Base-by-base conservation (phyloP, 441 rosid genomes). In the Biscutella laevigata region DNA sequence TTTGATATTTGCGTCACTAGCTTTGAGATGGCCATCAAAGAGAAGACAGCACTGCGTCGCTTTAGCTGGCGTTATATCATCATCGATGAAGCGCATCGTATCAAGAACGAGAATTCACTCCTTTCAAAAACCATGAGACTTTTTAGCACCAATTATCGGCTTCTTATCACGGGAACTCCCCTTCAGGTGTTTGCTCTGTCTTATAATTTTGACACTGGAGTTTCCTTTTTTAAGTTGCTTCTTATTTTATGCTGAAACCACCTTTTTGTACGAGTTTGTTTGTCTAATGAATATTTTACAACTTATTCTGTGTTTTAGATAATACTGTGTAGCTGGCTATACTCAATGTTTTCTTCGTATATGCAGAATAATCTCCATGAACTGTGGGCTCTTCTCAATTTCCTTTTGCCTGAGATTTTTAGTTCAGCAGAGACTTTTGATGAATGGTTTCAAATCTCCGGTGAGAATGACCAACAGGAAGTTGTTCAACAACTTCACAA, bases 381-480 rank as follows among this genome's bases (percentile, higher is more conserved):
- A 62, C 73, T 94, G 52, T 94, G 97, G 99, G 75, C 99, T 53
- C 99, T 94, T 66, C 95, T 94, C 27, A 94, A 94, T 82, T 94
- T 94, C 59, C 69, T 94, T 55, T 75, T 94, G 59, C 99, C 97
- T 1, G 99, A 94, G 84, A 85, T 94, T 52, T 94, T 94, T 71
- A 89, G 95, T 69, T 94, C 97, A 9, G 95, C 99, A 46, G 99
- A 94, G 75, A 94, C 97, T 62, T 94, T 94, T 79, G 99, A 94
- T 73, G 97, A 94, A 64, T 94, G 99, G 99, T 94, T 94, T 68
- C 99, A 94, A 76, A 94, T 94, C 56, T 94, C 99, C 73, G 97
- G 94, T 55, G 96, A 94, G 57, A 92, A 82, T 78, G 99, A 92
- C 54, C 97, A 92, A 82, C 99, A 92, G 55, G 99, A 92, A 72